Percentiles rank a stretch among this genome's conserved stretches.
These are phyloP conservation scores for Tricholoma hemisulphureum DNA, from an alignment of 768 basidiomycete species.

Conservation along the genomic window DNA sequence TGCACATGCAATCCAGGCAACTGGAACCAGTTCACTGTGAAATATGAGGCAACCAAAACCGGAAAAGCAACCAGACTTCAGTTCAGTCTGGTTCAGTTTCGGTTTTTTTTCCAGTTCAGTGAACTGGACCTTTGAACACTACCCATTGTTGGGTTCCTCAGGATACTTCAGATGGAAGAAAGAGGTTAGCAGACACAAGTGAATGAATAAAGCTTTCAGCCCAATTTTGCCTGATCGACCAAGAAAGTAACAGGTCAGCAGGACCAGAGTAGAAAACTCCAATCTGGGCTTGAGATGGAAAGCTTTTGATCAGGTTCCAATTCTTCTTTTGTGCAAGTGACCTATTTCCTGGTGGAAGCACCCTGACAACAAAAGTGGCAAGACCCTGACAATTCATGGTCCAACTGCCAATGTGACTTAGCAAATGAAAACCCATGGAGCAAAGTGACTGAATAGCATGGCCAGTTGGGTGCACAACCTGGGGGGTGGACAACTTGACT, in stretches of 20 bases:
- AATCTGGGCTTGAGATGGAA: constrained; percentile 1
- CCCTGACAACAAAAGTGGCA: background rate
- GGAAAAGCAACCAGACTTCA: too few relatives aligned
- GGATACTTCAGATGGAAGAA: background rate
- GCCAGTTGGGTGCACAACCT: too few relatives aligned
- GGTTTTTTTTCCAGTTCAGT: too few relatives aligned
- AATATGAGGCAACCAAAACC: too few relatives aligned
- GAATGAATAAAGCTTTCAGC: constrained; percentile 5
- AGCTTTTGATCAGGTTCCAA: background rate
- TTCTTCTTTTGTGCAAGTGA: background rate
- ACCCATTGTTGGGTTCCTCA: constrained; percentile 10
- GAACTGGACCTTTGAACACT: too few relatives aligned
- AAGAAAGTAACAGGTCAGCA: background rate
- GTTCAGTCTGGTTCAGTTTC: too few relatives aligned
- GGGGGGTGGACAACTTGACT: background rate
- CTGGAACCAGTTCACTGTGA: too few relatives aligned
- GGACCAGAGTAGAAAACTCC: background rate
- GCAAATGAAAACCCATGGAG: too few relatives aligned
- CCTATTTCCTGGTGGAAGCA: background rate
- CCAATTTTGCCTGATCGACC: background rate
- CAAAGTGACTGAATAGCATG: too few relatives aligned
- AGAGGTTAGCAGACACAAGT: background rate
- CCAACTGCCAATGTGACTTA: too few relatives aligned
- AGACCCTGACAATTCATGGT: too few relatives aligned
- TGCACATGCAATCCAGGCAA: too few relatives aligned